Percentiles rank a stretch among this genome's conserved stretches.
These are phyloP conservation scores for Aschersonia sp. DNA, from an alignment of 2,329 filamentous ascomycete genomes.

Conservation along the genomic window DNA sequence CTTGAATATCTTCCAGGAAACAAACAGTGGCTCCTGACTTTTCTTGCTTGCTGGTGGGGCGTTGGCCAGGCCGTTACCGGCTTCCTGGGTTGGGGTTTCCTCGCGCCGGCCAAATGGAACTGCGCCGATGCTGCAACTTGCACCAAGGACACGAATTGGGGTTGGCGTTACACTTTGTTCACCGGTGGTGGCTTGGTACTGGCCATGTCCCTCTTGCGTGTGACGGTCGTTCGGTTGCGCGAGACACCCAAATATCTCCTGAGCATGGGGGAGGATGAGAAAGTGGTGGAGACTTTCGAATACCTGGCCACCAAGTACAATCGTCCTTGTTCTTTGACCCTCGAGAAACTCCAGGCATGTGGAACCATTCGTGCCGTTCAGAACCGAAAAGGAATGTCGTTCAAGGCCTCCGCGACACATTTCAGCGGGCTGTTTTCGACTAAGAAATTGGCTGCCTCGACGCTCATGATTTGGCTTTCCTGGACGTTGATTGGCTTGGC, in stretches of 20 bases:
- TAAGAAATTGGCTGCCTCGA: slow-evolving; percentile 43
- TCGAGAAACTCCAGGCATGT: slow-evolving; percentile 30
- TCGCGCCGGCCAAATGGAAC: slow-evolving; percentile 32
- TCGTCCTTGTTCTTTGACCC: slow-evolving; percentile 23
- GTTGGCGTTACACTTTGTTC: slow-evolving; percentile 32
- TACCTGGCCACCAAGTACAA: slow-evolving; percentile 31
- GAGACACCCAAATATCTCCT: slow-evolving; percentile 36
- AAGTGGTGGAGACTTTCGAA: slow-evolving; percentile 33
- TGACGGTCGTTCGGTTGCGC: slow-evolving; percentile 28
- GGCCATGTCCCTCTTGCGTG: slow-evolving; percentile 27
- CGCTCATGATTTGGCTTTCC: slow-evolving; percentile 49
- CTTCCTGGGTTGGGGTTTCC: slow-evolving; percentile 28
- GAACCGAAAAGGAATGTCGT: slow-evolving; percentile 15
- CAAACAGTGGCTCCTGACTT: slow-evolving; percentile 31
- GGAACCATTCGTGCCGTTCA: slow-evolving; percentile 24
- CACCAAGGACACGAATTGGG: slow-evolving; percentile 28
- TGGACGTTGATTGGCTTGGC: slow-evolving; percentile 59
- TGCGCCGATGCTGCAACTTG: slow-evolving; percentile 29
- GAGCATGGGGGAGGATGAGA: slow-evolving; percentile 28
- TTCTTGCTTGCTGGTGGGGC: slow-evolving; percentile 34
- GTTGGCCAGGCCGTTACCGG: slow-evolving; percentile 32
- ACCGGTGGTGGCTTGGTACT: slow-evolving; percentile 29
- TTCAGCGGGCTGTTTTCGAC: slow-evolving; percentile 51
- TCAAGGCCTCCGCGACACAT: slow-evolving; percentile 29
- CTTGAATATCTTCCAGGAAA: slow-evolving; percentile 32